phyloP scores from a whole-genome alignment of 2,329 filamentous ascomycete species.

The Penicillium polonicum region DNA sequence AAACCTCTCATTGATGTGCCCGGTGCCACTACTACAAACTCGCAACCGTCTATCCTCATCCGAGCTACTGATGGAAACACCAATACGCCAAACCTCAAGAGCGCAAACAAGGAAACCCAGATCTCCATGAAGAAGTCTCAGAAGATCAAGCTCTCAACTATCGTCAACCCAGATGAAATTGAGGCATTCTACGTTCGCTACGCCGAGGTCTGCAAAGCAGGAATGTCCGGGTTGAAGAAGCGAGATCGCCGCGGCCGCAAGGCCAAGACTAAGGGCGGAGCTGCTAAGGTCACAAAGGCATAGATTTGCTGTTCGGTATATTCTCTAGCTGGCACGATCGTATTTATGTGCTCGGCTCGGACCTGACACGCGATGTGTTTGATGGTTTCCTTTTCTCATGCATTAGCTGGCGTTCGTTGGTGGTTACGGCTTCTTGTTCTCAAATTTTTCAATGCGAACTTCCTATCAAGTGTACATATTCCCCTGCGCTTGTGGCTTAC shows the following conservation, averaged over 20 bases:
- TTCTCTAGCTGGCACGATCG: slow-evolving; percentile 2
- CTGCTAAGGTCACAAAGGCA: slow-evolving; percentile 34
- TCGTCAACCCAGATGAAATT: slow-evolving; percentile 73
- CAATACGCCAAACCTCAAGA: slow-evolving; percentile 44
- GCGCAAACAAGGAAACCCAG: slow-evolving; percentile 39
- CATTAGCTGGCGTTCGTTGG: slow-evolving; percentile 30
- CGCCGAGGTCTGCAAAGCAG: slow-evolving; percentile 84
- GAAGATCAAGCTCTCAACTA: slow-evolving; percentile 75
- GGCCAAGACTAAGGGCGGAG: slow-evolving; percentile 58
- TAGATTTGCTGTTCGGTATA: slow-evolving; percentile 17
- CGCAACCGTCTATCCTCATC: slow-evolving; percentile 72
- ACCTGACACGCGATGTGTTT: background rate
- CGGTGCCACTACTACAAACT: slow-evolving; percentile 53
- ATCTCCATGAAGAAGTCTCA: slow-evolving; percentile 47
- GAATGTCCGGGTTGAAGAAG: slow-evolving; percentile 89
- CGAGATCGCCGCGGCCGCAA: slow-evolving; percentile 70
- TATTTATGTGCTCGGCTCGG: background rate
- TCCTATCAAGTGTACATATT: slow-evolving; percentile 21
- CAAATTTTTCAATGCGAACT: slow-evolving; percentile 11
- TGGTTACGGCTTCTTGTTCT: slow-evolving; percentile 9
- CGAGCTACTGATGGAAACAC: slow-evolving; percentile 79
- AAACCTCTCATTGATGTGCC: slow-evolving; percentile 36
- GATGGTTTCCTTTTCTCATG: slow-evolving; percentile 18
- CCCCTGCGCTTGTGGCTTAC: slow-evolving; percentile 6
- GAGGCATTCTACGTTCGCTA: slow-evolving; percentile 81